phyloP scores from a whole-genome alignment of 768 basidiomycete genomes.

The Leccinum arenicola region DNA sequence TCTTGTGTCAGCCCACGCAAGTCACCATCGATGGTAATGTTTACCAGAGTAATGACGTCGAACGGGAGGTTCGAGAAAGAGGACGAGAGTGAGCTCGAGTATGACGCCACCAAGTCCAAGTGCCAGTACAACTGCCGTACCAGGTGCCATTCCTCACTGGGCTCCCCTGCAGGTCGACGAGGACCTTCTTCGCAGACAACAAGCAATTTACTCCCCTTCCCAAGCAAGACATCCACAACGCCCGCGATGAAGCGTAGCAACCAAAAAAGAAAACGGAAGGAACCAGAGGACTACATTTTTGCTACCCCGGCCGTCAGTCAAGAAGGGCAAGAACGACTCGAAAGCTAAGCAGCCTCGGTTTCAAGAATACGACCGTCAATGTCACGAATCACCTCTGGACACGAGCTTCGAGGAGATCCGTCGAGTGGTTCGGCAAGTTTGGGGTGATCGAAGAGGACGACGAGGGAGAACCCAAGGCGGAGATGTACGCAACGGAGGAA shows the following conservation, averaged over 20 bases:
- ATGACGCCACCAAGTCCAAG: conserved; percentile 64
- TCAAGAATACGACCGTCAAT: conserved; percentile 89
- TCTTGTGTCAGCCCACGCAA: too few relatives aligned
- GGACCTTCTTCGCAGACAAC: conserved; percentile 81
- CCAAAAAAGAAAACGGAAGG: conserved; percentile 54
- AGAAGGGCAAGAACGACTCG: conserved; percentile 59
- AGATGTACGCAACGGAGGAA: conserved; percentile 92
- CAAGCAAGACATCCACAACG: too few relatives aligned
- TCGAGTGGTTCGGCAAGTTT: neutral
- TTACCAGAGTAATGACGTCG: too few relatives aligned
- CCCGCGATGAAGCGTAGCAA: too few relatives aligned
- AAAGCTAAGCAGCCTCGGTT: conserved; percentile 55
- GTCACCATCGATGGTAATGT: too few relatives aligned
- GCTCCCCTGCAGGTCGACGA: conserved; percentile 67
- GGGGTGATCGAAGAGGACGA: conserved; percentile 96
- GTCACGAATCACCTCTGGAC: conserved; percentile 76
- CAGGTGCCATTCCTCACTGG: neutral
- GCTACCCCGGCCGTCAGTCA: conserved; percentile 55
- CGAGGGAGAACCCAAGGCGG: conserved; percentile 85
- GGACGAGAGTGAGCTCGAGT: conserved; percentile 87
- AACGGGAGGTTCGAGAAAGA: conserved; percentile 56
- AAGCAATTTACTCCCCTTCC: conserved; percentile 85
- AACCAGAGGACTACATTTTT: conserved; percentile 64
- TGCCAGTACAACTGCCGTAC: conserved; percentile 27
- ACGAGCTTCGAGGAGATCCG: conserved; percentile 66